A percentile compares a stretch with the other conserved stretches of the same genome.
These are phyloP conservation scores for Xylaria acuta DNA, from an alignment of 495 filamentous ascomycete species.

Conservation along the genomic window DNA sequence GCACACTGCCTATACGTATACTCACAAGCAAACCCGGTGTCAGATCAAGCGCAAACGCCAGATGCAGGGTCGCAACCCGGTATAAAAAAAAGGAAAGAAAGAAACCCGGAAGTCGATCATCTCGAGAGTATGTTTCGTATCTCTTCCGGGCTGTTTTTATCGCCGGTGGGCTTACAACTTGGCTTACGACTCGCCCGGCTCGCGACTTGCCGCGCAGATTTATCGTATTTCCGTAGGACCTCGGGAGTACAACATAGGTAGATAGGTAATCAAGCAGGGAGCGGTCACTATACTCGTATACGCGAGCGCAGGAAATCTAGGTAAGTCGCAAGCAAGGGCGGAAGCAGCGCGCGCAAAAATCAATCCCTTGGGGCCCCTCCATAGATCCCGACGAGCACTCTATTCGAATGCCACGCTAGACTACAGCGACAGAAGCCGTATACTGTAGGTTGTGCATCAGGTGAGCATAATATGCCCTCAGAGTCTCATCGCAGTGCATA, in stretches of 20 bases:
- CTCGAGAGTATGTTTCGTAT: neutral
- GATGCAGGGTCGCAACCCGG: constrained; percentile 16
- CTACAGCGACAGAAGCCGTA: neutral
- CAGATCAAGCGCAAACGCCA: constrained; percentile 40
- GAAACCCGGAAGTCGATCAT: constrained; percentile 20
- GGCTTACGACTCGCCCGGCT: constrained; percentile 7
- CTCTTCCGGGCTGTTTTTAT: constrained; percentile 1
- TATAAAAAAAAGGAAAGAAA: neutral
- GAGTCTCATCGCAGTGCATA: constrained; percentile 36
- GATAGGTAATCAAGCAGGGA: neutral
- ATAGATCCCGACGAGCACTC: neutral
- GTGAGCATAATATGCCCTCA: constrained; percentile 19
- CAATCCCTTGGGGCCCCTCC: neutral
- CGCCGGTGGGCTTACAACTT: constrained; percentile 3
- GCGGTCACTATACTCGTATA: neutral
- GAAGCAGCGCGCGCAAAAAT: constrained; percentile 1
- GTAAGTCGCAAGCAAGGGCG: constrained; percentile 2
- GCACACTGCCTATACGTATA: neutral
- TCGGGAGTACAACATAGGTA: neutral
- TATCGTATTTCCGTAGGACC: neutral
- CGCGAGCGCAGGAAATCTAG: neutral
- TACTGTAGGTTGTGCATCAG: constrained; percentile 25
- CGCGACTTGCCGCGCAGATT: neutral
- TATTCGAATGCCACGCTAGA: constrained; percentile 5
- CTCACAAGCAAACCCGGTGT: constrained; percentile 1